Evolutionary conservation across 2,329 filamentous ascomycete species (phyloP).

Genomic region (Neophaeococcomyces mojaviensis): DNA sequence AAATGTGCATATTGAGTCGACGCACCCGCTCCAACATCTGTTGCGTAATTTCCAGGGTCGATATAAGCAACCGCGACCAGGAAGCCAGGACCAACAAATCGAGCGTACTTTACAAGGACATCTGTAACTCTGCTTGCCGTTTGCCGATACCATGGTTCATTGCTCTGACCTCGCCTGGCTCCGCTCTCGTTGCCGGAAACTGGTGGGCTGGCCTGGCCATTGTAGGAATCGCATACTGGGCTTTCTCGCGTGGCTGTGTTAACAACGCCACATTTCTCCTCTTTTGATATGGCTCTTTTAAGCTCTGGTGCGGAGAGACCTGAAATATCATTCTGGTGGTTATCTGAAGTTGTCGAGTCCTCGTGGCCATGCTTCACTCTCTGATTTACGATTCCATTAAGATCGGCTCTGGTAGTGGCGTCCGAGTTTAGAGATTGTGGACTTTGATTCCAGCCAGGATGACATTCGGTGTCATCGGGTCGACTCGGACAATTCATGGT

Average conservation of each 20-base stretch:
- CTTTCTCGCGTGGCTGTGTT: too few species aligned
- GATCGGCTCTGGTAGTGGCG: slow-evolving; percentile 53
- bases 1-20: slow-evolving; percentile 37
- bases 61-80: slow-evolving; percentile 44
- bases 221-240: not conserved
- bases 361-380: slow-evolving; percentile 41
- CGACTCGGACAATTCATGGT: slow-evolving; percentile 60
- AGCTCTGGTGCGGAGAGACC: not conserved
- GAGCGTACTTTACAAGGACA: slow-evolving; percentile 32
- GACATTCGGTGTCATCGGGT: slow-evolving; percentile 47
- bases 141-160: slow-evolving; percentile 9
- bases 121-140: not conserved
- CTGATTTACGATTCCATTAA: slow-evolving; percentile 54
- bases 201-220: not conserved
- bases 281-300: slow-evolving; percentile 1
- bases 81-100: slow-evolving; percentile 42
- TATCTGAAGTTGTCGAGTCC: slow-evolving; percentile 17
- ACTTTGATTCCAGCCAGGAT: slow-evolving; percentile 55
- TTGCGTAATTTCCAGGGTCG: slow-evolving; percentile 44
- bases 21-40: slow-evolving; percentile 42
- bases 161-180: slow-evolving; percentile 8
- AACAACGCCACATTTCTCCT: slow-evolving; percentile 1
- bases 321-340: slow-evolving; percentile 7
- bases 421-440: slow-evolving; percentile 52
- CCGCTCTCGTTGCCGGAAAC: not conserved